Base-by-base conservation (phyloP, 2,329 filamentous ascomycete species). In the Beauveria caledonica region DNA sequence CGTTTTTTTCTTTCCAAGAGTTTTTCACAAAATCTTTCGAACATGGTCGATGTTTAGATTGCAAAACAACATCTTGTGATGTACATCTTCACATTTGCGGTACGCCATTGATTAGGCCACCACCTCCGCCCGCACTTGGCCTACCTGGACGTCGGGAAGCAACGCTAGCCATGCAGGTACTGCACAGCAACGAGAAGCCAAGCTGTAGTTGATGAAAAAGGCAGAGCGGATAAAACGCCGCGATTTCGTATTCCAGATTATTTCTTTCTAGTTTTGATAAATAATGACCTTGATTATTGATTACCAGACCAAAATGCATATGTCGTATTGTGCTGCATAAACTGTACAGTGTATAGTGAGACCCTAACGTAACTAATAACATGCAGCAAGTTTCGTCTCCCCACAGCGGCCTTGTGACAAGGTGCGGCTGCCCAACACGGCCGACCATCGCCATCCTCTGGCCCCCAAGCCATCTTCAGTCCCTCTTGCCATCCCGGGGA, bases 361-460 rank as follows among this genome's bases (percentile, higher is more conserved):
- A 21, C 5, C 9, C 21, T 6, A 48, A 19, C 40, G 15, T 10
- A 36, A 53, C 19, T 10, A 36, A 53, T 27, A 33, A 27, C 21
- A 36, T 44, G 21, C 23, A 54, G 50, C 7, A 27, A 8, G n/a
- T 6, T 21, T n/a, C n/a, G 19, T 17, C 23, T 55, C 53, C 11
- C 54, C 54, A 57, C 54, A 48, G 54, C 54, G 54, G 44, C 54
- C 54, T 57, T 57, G 54, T 57, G 54, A 57, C 54, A 5, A 57
- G 42, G 27, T 25, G 54, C 44, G 19, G 54, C 54, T 57, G 54
- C 44, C 54, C 54, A 57, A 57, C 44, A 57, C 23, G 10, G 46
- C 46, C 33, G 44, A 19, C 5, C 55, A 23, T 48, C 29, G 17
- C 25, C 27, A 45, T 40, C 33, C 33, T 17, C 27, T 27, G 17